Base-by-base conservation (phyloP, 306 rosid genomes). In the Arachis hypogaea region DNA sequence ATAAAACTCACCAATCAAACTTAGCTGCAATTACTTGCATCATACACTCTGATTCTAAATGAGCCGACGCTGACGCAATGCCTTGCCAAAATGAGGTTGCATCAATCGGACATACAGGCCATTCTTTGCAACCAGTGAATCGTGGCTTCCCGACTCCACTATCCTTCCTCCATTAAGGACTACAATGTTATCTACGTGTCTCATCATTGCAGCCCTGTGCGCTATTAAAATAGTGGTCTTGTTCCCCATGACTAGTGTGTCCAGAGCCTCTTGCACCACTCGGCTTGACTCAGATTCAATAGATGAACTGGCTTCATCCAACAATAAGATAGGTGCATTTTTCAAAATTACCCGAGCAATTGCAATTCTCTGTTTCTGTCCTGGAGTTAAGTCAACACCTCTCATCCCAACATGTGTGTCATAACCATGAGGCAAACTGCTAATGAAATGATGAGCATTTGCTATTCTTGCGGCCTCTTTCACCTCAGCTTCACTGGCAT, bases 381-480 rank as follows among this genome's bases (percentile, higher is more conserved):
- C 99, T 0, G 98, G 98, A 76, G 99, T 95, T 66, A 95, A 80
- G 82, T 95, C 99, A 68, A 95, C 99, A 47, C 97, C 99, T 84
- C 99, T 87, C 99, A 95, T 95, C 75, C 99, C 99, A 62, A 95
- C 96, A 77, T 92, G 99, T 22, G 99, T 95, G 82, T 95, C 98
- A 74, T 95, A 95, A 68, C 99, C 99, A 81, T 95, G 92, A 55
- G 99, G 99, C 89, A 95, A 78, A 82, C 93, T 92, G 82, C 99
- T 95, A 51, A 95, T 95, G 83, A 95, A 95, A 81, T 95, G 99
- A 84, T 95, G 99, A 61, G 99, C 99, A 79, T 95, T 95, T 47
- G 99, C 99, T 70, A 95, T 92, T 81, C 99, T 87, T 14, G 99
- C 99, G 2, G 99, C 99, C 89, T 92, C 99, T 78, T 95, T 95